Evolutionary conservation across 1,284 basidiomycete genomes (phyloP), one percentile per base, ranked within the genome.

Genomic region (Ustilago bromivora): DNA sequence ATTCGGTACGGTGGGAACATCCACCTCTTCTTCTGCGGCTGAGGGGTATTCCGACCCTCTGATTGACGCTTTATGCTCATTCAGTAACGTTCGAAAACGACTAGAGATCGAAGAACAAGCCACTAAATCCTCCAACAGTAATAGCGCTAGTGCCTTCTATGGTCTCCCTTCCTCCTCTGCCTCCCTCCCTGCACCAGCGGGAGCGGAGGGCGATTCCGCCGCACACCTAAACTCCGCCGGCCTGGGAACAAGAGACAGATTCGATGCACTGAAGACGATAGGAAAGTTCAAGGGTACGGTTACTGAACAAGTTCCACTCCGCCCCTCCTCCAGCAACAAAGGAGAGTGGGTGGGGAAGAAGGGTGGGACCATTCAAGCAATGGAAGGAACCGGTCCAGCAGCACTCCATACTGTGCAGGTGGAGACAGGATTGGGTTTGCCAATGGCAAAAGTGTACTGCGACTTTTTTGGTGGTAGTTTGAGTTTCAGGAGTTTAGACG

Each of bases 401-500:
- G 77, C 74, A 7, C 46, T 81, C 8, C 64, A 77, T 32, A 77
- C 71, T 2, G 65, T 75, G 7, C 71, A 76, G 46, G 65, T 77
- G 11, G 82, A 84, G 47, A 84, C 82, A 9, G 82, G 82, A 1
- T 51, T 84, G 4, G 82, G 82, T 23, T 49, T 83, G 13, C 81
- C 82, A 3, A 83, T 83, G 82, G 72, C 81, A 12, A 80, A 78
- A 35, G 79, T 83, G 7, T 83, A 83, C 54, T 81, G 81, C 49
- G 82, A 83, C 31, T 83, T 82, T 31, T 81, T 83, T 51, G 94
- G 94, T 34, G 93, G 93, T 2, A 92, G 91, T 4, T 84, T 95
- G 54, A 91, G 93, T 71, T 87, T 95, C n/a, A 90, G 94, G 15
- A 92, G 92, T 28, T 82, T 94, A 81, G 92, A 95, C 82, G 93